Evolutionary conservation across 2,329 filamentous ascomycete genomes (phyloP), one percentile per base, ranked within the genome.

Genomic region (Endocalyx cinctus): DNA sequence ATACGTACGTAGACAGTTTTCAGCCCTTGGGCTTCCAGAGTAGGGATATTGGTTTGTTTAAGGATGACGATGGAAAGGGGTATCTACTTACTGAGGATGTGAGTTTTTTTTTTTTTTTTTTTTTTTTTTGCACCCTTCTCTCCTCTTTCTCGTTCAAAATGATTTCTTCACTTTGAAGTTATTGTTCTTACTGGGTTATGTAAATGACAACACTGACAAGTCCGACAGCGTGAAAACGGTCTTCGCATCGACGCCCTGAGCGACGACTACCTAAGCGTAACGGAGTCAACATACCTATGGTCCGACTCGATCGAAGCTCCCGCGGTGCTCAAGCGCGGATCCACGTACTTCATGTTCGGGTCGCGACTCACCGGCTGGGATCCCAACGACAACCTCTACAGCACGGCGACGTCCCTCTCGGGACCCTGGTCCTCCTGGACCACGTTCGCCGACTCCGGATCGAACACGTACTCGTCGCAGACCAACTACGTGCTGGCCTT

Each of bases 271-370:
- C 61, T 74, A 11, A 68, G 59, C 11, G 69, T 79, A 2, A 55
- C 58, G 0, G 61, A 61, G 0, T 62, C 65, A 6, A 67, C 67
- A 0, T 75, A 75, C 37, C 56, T 68, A 2, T 82, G 73, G 66
- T 30, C 42, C 3, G 65, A 75, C 29, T 65, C 67, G 29, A 72
- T 75, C 34, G 81, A 85, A 48, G 64, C 79, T 0, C 80, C 81
- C 0, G 79, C 80, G 0, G 62, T 84, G 22, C 52, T 80, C 35
- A 84, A 83, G 55, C 67, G 69, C 6, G 63, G 70, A 11, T 71
- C 67, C 1, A 67, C 69, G 0, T 84, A 82, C 55, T 84, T 74
- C 55, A 74, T 84, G 59, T 82, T 84, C 48, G 78, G 72, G 3
- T 78, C 73, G 0, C 63, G 70, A 27, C 51, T 75, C 10, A 74